Evolutionary conservation across 805 yeast genomes (phyloP).

Genomic region (Barnettozyma wickerhamii): DNA sequence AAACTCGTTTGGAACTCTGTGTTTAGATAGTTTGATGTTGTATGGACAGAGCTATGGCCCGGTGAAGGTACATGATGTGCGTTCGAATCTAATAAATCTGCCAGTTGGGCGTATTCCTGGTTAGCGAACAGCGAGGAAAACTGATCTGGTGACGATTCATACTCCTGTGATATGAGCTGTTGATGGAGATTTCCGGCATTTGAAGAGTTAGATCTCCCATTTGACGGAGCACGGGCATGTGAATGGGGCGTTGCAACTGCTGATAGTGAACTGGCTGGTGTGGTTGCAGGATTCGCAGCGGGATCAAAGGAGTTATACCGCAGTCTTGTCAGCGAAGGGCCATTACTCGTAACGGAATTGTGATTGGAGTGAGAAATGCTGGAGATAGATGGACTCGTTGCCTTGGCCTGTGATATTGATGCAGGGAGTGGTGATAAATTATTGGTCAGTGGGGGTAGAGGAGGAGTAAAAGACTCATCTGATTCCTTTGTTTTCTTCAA

Average conservation of each 20-base stretch:
- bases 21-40: conserved; percentile 11
- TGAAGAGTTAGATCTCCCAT: conserved; percentile 1
- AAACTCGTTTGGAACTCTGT: conserved; percentile 25
- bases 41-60: conserved; percentile 20
- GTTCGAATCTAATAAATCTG: conserved; percentile 32
- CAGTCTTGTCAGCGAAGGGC: not conserved
- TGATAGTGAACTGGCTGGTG: conserved; percentile 1
- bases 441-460: not conserved
- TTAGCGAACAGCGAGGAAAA: conserved; percentile 33
- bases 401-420: too few relatives aligned
- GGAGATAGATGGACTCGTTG: too few relatives aligned
- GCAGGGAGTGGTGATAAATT: not conserved
- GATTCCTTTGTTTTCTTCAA: not conserved
- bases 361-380: too few relatives aligned
- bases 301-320: not conserved
- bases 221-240: not conserved
- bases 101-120: conserved; percentile 38
- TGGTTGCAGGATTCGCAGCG: not conserved
- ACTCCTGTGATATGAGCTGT: conserved; percentile 6
- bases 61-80: conserved; percentile 16
- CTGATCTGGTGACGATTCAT: conserved; percentile 23
- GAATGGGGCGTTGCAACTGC: not conserved
- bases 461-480: not conserved
- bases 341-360: too few relatives aligned
- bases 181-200: conserved; percentile 3